Conservation (phyloP, 1,284 basidiomycete species). For the Pyrrhoderma lamaoense region DNA sequence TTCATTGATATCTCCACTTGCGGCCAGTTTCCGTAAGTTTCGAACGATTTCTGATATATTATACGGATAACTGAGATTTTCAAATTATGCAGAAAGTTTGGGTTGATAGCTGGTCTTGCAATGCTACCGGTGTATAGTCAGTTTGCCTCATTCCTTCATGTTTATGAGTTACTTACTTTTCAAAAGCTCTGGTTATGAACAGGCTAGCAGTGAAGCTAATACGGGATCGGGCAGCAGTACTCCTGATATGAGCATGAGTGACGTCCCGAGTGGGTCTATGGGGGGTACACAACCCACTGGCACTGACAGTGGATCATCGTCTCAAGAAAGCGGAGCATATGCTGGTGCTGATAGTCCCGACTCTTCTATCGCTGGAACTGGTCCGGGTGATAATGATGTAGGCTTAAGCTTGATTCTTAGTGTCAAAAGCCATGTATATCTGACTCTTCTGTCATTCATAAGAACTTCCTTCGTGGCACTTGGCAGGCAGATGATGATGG, state of each 20-base stretch:
- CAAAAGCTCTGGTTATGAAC: conserved; percentile 8
- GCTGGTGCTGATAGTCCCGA: conserved; percentile 4
- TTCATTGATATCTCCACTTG: conserved; percentile 13
- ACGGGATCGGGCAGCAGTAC: neutral
- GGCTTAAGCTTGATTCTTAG: neutral
- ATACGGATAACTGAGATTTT: neutral
- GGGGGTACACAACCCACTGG: neutral
- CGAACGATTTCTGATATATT: too few relatives aligned
- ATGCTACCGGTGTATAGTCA: conserved; percentile 9
- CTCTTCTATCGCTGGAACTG: neutral
- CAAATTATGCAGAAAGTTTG: conserved; percentile 5
- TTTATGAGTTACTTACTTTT: neutral
- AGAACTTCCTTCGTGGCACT: conserved; percentile 10
- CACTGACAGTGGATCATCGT: neutral
- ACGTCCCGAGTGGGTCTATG: neutral
- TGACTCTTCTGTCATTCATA: neutral
- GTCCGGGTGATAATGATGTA: conserved; percentile 1
- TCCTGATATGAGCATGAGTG: neutral
- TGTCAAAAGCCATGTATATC: neutral
- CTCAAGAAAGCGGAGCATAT: conserved; percentile 1
- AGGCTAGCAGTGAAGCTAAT: neutral
- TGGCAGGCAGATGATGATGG: conserved; percentile 12
- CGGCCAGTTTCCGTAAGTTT: conserved; percentile 3
- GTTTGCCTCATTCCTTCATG: neutral
- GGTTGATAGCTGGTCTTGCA: conserved; percentile 12